Evolutionary conservation across 495 filamentous ascomycete species (phyloP), one percentile per base, ranked within the genome.

Genomic region (Lasiosphaeriaceae sp.): DNA sequence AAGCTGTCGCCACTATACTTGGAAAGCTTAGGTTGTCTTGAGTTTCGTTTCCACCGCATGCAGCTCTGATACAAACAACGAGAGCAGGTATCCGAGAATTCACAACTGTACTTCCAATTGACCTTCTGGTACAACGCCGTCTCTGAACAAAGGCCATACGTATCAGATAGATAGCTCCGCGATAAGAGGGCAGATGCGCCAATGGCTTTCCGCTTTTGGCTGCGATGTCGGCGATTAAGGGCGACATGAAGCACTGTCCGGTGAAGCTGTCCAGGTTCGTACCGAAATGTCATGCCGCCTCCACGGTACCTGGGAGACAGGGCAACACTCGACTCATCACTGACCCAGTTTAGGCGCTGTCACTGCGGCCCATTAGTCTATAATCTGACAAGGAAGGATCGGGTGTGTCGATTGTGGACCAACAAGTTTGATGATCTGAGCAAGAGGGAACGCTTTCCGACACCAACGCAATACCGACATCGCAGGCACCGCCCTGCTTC

Each of bases 211-310:
- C 16, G 19, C 2, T 17, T 14, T 17, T 5, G 20, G 46, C 31
- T 63, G 61, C 61, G 61, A 63, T 63, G 61, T 63, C 61, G 61
- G 61, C 61, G 61, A 63, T 59, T 56, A 49, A 45, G 45, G 12
- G 39, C 39, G 14, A 17, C 39, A 17, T 16, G n/a, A 16, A 43
- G n/a, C n/a, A n/a, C n/a, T n/a, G n/a, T n/a, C n/a, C n/a, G n/a
- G n/a, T 37, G 34, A 37, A 37, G 34, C 34, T 37, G 8, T 37
- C 34, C 14, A 37, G 2, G 39, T 17, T 43, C 39, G 39, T 7
- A 43, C 39, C 14, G 39, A 2, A 43, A 43, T 17, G 5, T 4
- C 39, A 43, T 16, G 8, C 14, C 39, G 39, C 16, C 14, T 43
- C 39, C 5, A n/a, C 39, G 44, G 31, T 47, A 9, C 12, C 5